Evolutionary conservation across 140 eudicot genomes (phyloP), one percentile per base, ranked within the genome.

Genomic region (Ambrosia hybrid): DNA sequence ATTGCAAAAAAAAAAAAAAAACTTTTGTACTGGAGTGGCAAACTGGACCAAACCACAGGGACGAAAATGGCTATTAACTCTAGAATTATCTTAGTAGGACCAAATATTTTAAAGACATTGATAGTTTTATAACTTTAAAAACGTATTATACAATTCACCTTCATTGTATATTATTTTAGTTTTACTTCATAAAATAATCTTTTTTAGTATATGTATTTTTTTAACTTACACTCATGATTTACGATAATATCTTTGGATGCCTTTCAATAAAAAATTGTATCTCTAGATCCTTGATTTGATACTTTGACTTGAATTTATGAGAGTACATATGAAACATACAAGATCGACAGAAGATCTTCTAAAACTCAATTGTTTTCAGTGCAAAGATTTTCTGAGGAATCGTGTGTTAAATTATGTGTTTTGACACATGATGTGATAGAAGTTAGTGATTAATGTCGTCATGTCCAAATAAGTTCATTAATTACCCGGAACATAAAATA

Each of bases 341-440:
- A 30, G 49, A 68, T 68, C 6, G 75, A 76, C 53, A 57, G 67
- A 61, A 77, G 14, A 61, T 61, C 81, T 70, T 70, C 30, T 3
- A 9, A 51, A 63, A 64, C 55, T 38, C 65, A 21, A 33, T 16
- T 68, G 14, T n/a, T 67, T 76, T 60, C 65, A 21, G 71, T 68
- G 76, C 65, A 67, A 62, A 76, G 70, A 69, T 69, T 76, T 76
- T 61, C 37, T 67, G 36, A 61, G 34, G 76, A 76, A 68, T 69
- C 71, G 21, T 57, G 65, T 57, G 63, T 72, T 78, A 49, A 70
- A 51, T 69, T 72, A 59, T 45, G 63, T 57, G 48, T 51, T 53
- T 79, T 52, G 73, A 65, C 75, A 51, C 59, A 57, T 81, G 85
- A 81, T 76, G 71, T 81, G 86, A 78, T 73, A 49, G 83, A 38